Evolutionary conservation across 768 basidiomycete genomes (phyloP).

Genomic region (Russula compacta): DNA sequence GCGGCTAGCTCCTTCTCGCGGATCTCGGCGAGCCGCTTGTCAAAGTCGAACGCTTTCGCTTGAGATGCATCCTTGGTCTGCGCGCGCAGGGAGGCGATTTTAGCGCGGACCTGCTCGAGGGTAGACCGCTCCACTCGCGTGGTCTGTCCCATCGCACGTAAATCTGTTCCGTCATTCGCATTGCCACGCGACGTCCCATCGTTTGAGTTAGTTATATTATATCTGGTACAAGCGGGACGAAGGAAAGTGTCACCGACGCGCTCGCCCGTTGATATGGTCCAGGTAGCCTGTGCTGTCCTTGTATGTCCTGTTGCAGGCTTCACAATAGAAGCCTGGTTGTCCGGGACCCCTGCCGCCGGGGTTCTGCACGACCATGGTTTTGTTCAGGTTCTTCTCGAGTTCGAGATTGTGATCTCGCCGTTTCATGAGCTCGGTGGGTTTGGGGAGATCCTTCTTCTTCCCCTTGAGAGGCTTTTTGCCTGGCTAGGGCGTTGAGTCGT

Average conservation of each 20-base stretch:
- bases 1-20: conserved; percentile 58
- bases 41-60: conserved; percentile 92
- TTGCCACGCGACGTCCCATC: not conserved
- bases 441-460: conserved; percentile 71
- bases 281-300: conserved; percentile 92
- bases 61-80: conserved; percentile 74
- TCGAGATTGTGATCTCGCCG: conserved; percentile 77
- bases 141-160: conserved; percentile 90
- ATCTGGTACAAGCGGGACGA: not conserved
- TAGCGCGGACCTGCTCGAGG: conserved; percentile 82
- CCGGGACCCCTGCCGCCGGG: conserved; percentile 76
- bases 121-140: conserved; percentile 88
- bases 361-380: conserved; percentile 91
- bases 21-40: conserved; percentile 77
- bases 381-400: conserved; percentile 89
- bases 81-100: conserved; percentile 81
- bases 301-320: conserved; percentile 82
- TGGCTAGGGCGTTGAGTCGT: conserved; percentile 24
- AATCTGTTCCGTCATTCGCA: conserved; percentile 45
- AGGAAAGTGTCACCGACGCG: conserved; percentile 50
- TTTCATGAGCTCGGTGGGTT: conserved; percentile 90
- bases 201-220: not conserved
- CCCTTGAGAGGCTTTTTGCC: conserved; percentile 77
- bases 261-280: conserved; percentile 91
- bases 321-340: conserved; percentile 91